Evolutionary conservation across 768 basidiomycete species (phyloP).

Genomic region (Auricularia sp.): DNA sequence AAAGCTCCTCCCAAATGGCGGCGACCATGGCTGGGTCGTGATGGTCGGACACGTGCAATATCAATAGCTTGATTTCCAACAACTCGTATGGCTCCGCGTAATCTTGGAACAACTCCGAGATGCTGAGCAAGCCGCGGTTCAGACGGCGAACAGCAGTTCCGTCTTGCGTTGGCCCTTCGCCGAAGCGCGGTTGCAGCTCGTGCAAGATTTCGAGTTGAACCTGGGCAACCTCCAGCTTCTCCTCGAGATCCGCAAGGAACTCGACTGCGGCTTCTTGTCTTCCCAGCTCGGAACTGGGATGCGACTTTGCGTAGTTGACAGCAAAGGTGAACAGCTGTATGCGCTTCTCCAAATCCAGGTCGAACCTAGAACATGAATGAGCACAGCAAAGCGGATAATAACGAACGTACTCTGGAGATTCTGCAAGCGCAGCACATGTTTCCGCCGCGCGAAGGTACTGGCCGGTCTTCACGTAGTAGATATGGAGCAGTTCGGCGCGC

Average conservation of each 20-base stretch:
- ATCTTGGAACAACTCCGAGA: constrained; percentile 84
- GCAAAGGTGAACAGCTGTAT: constrained; percentile 90
- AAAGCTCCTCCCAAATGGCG: constrained; percentile 82
- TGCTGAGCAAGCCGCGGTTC: constrained; percentile 44
- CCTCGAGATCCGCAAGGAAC: constrained; percentile 90
- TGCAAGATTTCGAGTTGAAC: constrained; percentile 90
- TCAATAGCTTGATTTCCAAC: constrained; percentile 73
- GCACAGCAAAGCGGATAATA: not conserved
- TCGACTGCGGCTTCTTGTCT: constrained; percentile 85
- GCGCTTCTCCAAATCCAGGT: constrained; percentile 58
- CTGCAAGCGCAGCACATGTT: constrained; percentile 72
- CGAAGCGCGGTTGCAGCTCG: constrained; percentile 46
- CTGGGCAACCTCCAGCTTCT: constrained; percentile 93
- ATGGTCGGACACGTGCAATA: constrained; percentile 89
- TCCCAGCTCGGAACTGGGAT: constrained; percentile 67
- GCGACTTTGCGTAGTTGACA: constrained; percentile 92
- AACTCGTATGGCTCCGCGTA: constrained; percentile 85
- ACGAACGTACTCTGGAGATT: constrained; percentile 62
- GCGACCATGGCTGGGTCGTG: constrained; percentile 71
- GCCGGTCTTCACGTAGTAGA: constrained; percentile 89
- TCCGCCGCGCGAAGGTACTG: constrained; percentile 82
- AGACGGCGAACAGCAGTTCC: constrained; percentile 32
- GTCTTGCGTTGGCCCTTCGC: constrained; percentile 58
- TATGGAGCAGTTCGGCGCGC: constrained; percentile 88
- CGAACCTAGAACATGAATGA: constrained; percentile 36